phyloP scores from a whole-genome alignment of 495 filamentous ascomycete genomes.

The Corynascus novoguineensis region DNA sequence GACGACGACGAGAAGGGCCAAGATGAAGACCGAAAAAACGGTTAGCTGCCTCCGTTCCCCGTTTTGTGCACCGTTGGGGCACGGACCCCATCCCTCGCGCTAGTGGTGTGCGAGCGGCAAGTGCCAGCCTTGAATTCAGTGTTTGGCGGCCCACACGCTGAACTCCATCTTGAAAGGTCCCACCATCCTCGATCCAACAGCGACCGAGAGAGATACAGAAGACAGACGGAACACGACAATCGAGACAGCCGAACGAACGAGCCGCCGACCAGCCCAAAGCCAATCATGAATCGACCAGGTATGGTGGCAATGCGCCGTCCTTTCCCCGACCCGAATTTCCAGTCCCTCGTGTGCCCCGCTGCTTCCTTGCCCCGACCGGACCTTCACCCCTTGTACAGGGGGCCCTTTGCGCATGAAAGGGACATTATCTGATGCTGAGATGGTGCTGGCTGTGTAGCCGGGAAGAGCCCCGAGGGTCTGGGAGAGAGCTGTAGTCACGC shows the following conservation, averaged over 20 bases:
- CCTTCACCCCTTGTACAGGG: constrained; percentile 19
- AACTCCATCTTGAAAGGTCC: constrained; percentile 9
- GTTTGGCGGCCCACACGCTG: constrained; percentile 10
- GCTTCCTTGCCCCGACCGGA: constrained; percentile 23
- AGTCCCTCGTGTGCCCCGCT: constrained; percentile 31
- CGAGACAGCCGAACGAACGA: not conserved
- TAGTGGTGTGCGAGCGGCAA: not conserved
- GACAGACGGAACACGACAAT: not conserved
- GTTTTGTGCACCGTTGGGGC: no score
- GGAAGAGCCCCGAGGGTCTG: not conserved
- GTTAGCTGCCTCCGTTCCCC: no score
- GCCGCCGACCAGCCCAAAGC: not conserved
- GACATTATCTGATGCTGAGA: not conserved
- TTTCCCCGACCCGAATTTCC: constrained; percentile 19
- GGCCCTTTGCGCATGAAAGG: not conserved
- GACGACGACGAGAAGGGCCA: no score
- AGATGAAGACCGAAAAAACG: no score
- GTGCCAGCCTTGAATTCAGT: constrained; percentile 6
- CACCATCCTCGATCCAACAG: not conserved
- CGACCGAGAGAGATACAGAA: not conserved
- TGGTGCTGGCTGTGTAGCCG: not conserved
- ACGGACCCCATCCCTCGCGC: constrained; percentile 3
- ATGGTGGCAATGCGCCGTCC: constrained; percentile 30
- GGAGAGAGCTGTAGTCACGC: no score
- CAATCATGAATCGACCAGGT: constrained; percentile 56